A percentile compares a stretch with the other conserved stretches of the same genome.
These are phyloP conservation scores for Aspergillus leporis DNA, from an alignment of 495 filamentous ascomycete genomes.

Conservation along the genomic window DNA sequence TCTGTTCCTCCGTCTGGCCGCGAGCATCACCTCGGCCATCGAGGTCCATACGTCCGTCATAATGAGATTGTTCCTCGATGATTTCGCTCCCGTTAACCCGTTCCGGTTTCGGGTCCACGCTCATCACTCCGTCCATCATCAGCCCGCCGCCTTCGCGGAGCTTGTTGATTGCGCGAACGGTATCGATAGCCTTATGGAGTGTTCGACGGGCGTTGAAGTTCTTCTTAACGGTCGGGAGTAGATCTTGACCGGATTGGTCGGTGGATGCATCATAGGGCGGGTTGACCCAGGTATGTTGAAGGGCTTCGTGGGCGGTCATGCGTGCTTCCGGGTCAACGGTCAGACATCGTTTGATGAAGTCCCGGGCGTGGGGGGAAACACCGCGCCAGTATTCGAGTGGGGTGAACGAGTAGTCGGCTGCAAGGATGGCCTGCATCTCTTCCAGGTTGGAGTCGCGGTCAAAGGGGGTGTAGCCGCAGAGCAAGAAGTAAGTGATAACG, in stretches of 20 bases:
- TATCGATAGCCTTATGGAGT: slow-evolving; percentile 95
- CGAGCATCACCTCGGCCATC: slow-evolving; percentile 59
- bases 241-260: slow-evolving; percentile 55
- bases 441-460: slow-evolving; percentile 96
- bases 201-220: slow-evolving; percentile 97
- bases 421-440: slow-evolving; percentile 98
- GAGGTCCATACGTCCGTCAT: slow-evolving; percentile 46
- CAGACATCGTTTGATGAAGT: slow-evolving; percentile 86
- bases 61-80: slow-evolving; percentile 34
- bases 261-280: slow-evolving; percentile 41
- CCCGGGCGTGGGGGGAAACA: slow-evolving; percentile 79
- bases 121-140: slow-evolving; percentile 80
- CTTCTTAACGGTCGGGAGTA: slow-evolving; percentile 93
- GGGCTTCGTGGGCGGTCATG: slow-evolving; percentile 93
- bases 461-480: slow-evolving; percentile 98
- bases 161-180: slow-evolving; percentile 97
- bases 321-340: slow-evolving; percentile 84
- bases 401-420: slow-evolving; percentile 95
- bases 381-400: slow-evolving; percentile 95
- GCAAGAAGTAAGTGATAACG: slow-evolving; percentile 90
- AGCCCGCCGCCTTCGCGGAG: slow-evolving; percentile 77
- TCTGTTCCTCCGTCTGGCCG: slow-evolving; percentile 66
- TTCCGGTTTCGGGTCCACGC: slow-evolving; percentile 60
- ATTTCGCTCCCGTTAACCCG: slow-evolving; percentile 48
- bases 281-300: slow-evolving; percentile 85